Base-by-base conservation (phyloP, 352 stramenopile species). In the Pythium volutum region DNA sequence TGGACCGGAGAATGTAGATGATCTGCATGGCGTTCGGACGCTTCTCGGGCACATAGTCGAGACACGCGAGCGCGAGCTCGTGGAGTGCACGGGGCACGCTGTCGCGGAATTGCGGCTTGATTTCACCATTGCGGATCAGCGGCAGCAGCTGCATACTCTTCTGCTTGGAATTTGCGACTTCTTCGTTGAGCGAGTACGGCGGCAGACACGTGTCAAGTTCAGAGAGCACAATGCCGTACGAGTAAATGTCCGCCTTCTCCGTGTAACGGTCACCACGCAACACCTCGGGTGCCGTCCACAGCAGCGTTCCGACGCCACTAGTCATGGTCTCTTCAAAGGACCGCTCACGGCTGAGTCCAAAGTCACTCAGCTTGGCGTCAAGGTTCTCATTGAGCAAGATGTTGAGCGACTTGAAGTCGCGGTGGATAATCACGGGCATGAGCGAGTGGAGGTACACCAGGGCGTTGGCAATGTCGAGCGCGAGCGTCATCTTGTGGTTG, bases 351-450 rank as follows among this genome's bases (percentile, higher is more conserved):
- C 67, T 80, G 67, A 93, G 59, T 38, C 85, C 88, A 71, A 97
- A 95, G 68, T 96, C 84, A 43, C 81, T 90, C 22, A 96, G 54
- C 34, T 87, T 83, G 22, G 91, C 75, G n/a, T 88, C 61, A 5
- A 88, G 72, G 42, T 63, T 53, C n/a, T 63, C 45, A n/a, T 63
- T 53, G 2, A 63, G 55, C 16, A 50, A 42, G 34, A 47, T 29
- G 14, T 62, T 57, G 3, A 53, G 26, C 68, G 81, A 90, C 48
- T 90, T 90, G 42, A 90, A 63, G 38, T 90, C 81, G 12, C 81
- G 81, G 67, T 90, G 81, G 60, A 90, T 88, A 45, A 88, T 73
- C 0, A 84, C 66, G 3, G 81, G 79, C 61, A 78, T 74, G 2
- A 91, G 54, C 41, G 81, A 91, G 59, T 91, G 81, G 34, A 91